These are phyloP conservation scores for Teratosphaeria pseudoeucalypti DNA, from an alignment of 2,329 filamentous ascomycete genomes.

Conservation along the genomic window DNA sequence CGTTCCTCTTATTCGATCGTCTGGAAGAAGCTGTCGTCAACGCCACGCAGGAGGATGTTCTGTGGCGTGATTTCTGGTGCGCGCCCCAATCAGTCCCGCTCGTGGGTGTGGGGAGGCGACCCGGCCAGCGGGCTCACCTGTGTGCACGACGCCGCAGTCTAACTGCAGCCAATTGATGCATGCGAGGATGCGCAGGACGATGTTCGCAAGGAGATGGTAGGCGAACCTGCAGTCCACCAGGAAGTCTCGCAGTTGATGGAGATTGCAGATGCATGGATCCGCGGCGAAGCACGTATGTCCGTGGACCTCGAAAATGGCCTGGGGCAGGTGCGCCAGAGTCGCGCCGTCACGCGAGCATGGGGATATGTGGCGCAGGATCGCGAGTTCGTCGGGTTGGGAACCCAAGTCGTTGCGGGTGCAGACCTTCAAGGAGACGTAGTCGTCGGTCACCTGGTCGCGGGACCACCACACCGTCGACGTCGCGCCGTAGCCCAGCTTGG, in stretches of 20 bases:
- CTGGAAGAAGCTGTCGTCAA: not conserved
- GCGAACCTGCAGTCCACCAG: not conserved
- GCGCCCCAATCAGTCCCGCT: not conserved
- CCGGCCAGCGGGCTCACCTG: not conserved
- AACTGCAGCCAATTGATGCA: not conserved
- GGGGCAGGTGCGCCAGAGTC: not conserved
- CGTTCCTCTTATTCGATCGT: not conserved
- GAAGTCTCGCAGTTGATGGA: not conserved
- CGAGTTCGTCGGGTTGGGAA: not conserved
- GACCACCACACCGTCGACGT: slow-evolving; percentile 5
- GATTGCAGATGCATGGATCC: not conserved
- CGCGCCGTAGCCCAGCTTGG: slow-evolving; percentile 3
- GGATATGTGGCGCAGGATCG: not conserved
- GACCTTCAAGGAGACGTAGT: not conserved
- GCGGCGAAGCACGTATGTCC: not conserved
- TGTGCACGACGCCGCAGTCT: not conserved
- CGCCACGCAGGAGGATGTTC: not conserved
- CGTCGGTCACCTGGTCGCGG: not conserved
- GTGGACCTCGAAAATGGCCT: not conserved
- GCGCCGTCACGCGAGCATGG: not conserved
- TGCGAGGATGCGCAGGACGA: not conserved
- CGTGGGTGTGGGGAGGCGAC: not conserved
- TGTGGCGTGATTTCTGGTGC: not conserved
- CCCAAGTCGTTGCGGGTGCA: not conserved
- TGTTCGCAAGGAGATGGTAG: not conserved